Percentiles rank a stretch among this genome's conserved stretches.
phyloP scores from a whole-genome alignment of 2,329 filamentous ascomycete species.

The Graphilbum ipis-grandicollis region DNA sequence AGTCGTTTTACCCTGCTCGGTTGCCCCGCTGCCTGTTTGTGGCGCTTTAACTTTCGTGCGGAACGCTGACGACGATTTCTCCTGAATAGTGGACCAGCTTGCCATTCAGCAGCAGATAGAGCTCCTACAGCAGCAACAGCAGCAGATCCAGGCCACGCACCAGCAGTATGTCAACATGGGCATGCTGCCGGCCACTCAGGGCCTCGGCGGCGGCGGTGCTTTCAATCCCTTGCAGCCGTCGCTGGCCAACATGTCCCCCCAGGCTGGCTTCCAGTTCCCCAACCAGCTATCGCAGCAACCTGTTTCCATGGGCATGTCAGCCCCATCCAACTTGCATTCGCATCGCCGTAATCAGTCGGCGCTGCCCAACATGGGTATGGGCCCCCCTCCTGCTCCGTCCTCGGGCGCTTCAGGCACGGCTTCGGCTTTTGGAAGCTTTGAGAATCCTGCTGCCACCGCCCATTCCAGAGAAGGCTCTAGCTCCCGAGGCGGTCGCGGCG shows the following conservation, averaged over 20 bases:
- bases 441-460: constrained; percentile 29
- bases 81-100: constrained; percentile 71
- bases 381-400: constrained; percentile 75
- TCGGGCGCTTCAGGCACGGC: constrained; percentile 66
- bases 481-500: constrained; percentile 21
- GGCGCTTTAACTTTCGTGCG: constrained; percentile 5
- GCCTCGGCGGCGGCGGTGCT: constrained; percentile 47
- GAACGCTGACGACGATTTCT: constrained; percentile 6
- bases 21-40: neutral
- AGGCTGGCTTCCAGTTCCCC: constrained; percentile 80
- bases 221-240: constrained; percentile 67
- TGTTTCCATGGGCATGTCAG: constrained; percentile 56
- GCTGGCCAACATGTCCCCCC: constrained; percentile 62
- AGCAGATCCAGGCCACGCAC: constrained; percentile 90
- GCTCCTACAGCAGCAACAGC: constrained; percentile 90
- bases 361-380: constrained; percentile 81
- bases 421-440: constrained; percentile 66
- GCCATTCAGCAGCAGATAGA: constrained; percentile 97
- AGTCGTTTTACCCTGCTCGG: neutral
- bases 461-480: constrained; percentile 50
- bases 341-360: constrained; percentile 98
- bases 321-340: constrained; percentile 60
- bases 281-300: constrained; percentile 59
- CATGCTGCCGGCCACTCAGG: constrained; percentile 74
- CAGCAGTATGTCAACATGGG: constrained; percentile 98